phyloP scores from a whole-genome alignment of 805 yeast species.

The Spathaspora boniae region DNA sequence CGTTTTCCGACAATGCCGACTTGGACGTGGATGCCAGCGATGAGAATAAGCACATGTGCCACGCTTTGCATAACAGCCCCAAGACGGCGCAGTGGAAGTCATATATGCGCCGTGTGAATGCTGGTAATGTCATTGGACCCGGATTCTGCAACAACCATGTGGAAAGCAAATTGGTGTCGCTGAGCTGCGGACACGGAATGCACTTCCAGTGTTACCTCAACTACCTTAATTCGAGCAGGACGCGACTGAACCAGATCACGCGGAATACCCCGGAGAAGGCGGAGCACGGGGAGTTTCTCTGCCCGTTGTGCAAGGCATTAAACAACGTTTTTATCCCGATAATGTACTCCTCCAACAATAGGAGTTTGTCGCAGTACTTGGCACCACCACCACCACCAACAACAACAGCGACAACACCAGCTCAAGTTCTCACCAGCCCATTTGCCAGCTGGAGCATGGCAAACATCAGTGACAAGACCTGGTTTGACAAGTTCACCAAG shows the following conservation, averaged over 20 bases:
- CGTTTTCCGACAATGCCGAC: constrained; percentile 49
- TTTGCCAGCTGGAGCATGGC: constrained; percentile 15
- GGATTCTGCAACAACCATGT: constrained; percentile 53
- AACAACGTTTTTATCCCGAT: constrained; percentile 83
- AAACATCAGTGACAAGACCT: constrained; percentile 15
- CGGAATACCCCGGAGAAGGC: constrained; percentile 76
- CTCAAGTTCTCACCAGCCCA: not conserved
- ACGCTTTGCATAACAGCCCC: constrained; percentile 5
- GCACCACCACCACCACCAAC: constrained; percentile 9
- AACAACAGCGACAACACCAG: too few relatives aligned
- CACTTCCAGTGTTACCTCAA: constrained; percentile 75
- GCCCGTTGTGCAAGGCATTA: constrained; percentile 88
- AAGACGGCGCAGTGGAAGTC: constrained; percentile 32
- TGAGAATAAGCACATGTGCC: constrained; percentile 3
- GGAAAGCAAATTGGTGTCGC: constrained; percentile 48
- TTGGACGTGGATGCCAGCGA: constrained; percentile 35
- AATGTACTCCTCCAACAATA: constrained; percentile 51
- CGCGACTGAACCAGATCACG: constrained; percentile 68
- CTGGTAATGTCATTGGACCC: constrained; percentile 57
- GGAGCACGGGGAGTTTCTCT: constrained; percentile 69
- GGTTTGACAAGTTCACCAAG: constrained; percentile 24
- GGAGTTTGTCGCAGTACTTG: constrained; percentile 23
- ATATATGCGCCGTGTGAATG: constrained; percentile 34
- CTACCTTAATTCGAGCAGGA: constrained; percentile 53
- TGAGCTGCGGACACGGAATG: constrained; percentile 93